Evolutionary conservation across 1,139 yeast species (phyloP), one percentile per base, ranked within the genome.

Genomic region (Starmera stellimalicola): DNA sequence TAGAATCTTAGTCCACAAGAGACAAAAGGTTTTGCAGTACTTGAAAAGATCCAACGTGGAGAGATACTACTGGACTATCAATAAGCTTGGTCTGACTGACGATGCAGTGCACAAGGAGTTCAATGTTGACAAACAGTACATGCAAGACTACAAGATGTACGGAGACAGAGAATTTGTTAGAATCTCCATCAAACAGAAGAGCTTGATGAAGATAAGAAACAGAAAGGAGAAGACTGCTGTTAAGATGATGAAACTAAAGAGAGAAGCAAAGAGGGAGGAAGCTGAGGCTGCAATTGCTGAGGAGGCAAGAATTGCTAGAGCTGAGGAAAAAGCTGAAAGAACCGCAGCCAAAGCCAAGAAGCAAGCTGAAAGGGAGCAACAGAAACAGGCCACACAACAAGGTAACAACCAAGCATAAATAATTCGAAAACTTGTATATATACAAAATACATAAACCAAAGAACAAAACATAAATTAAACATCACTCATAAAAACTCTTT

Each of bases 21-120:
- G 98, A 62, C 96, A 88, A 59, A 72, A 73, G 45, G 70, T 82
- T 28, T 68, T 91, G 51, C 77, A 77, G 57, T 91, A 88, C 55
- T 69, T 91, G 58, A 85, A 85, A 55, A 71, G 70, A 48, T 80
- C 74, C 47, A 65, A 84, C 44, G 87, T 96, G 11, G 73, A 83
- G 55, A 71, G 77, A 48, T 91, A 91, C 61, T 85, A 72, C 58
- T 79, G 85, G 76, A 69, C 94, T 33, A 76, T 88, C 42, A 83
- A 82, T 49, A 85, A 85, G 58, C 67, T 91, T 37, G 97, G 97
- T 2, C 68, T 91, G 41, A 76, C 83, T 22, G 97, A 91, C 57
- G 80, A 72, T 40, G 79, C 79, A 18, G 76, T 87, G 19, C 72
- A 72, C 33, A 65, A 72, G 48, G 96, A 88, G 62, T 88, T 88